phyloP scores from a whole-genome alignment of 2,329 filamentous ascomycete genomes.

The Cladosporium sp. region DNA sequence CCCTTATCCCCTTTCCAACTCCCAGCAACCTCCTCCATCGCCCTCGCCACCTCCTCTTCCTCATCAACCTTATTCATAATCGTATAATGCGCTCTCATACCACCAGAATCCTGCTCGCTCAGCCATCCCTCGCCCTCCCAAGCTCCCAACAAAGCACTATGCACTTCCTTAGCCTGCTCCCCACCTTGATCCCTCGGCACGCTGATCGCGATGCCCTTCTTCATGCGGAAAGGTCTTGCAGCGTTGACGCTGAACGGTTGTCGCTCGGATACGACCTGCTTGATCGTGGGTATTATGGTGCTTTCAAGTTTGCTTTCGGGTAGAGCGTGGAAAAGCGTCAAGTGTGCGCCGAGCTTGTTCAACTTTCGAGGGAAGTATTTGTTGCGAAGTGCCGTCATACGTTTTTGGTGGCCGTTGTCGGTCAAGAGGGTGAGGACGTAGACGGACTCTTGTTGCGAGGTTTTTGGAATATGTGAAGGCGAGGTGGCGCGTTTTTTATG shows the following conservation, averaged over 20 bases:
- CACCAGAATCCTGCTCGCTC: constrained; percentile 41
- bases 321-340: constrained; percentile 45
- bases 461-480: constrained; percentile 29
- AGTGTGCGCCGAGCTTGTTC: constrained; percentile 41
- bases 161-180: constrained; percentile 31
- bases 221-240: constrained; percentile 37
- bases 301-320: constrained; percentile 37
- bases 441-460: constrained; percentile 32
- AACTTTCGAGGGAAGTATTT: constrained; percentile 40
- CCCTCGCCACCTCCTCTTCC: constrained; percentile 33
- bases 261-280: constrained; percentile 27
- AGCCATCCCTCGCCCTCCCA: constrained; percentile 38
- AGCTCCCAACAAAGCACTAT: constrained; percentile 30
- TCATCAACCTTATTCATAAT: constrained; percentile 46
- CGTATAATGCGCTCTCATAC: constrained; percentile 41
- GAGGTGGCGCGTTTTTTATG: constrained; percentile 17
- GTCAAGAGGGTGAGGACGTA: constrained; percentile 43
- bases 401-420: constrained; percentile 34
- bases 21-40: constrained; percentile 34
- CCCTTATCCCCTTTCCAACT: constrained; percentile 34
- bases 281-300: constrained; percentile 32
- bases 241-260: constrained; percentile 36
- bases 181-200: constrained; percentile 30
- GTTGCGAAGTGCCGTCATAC: constrained; percentile 37
- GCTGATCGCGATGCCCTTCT: constrained; percentile 39